Conservation (phyloP, 1,284 basidiomycete species). For the Trichosporon sp. region DNA sequence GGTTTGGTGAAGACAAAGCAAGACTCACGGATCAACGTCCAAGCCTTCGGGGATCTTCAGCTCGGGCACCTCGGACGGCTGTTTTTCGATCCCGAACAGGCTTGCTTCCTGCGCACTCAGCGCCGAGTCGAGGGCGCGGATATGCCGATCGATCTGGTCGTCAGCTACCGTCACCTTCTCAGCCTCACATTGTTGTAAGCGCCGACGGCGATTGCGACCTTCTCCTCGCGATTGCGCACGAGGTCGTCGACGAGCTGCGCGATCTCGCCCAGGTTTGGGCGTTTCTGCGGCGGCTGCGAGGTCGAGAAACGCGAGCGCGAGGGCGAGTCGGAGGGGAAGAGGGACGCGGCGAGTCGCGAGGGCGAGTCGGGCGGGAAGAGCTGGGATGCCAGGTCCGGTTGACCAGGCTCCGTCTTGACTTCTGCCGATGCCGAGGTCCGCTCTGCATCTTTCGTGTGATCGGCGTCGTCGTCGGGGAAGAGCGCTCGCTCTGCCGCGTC, state of each 20-base stretch:
- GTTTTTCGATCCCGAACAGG: conserved; percentile 44
- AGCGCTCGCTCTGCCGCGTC: conserved; percentile 8
- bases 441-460: no score
- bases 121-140: conserved; percentile 60
- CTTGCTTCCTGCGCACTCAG: conserved; percentile 51
- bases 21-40: conserved; percentile 16
- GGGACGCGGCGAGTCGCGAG: background rate
- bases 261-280: conserved; percentile 46
- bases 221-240: conserved; percentile 58
- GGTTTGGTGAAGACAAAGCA: no score
- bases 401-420: conserved; percentile 8
- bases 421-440: background rate
- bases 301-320: background rate
- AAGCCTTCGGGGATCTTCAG: conserved; percentile 20
- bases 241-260: conserved; percentile 49
- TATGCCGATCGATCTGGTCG: conserved; percentile 58
- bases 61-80: conserved; percentile 34
- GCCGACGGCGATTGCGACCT: conserved; percentile 59
- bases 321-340: background rate
- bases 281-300: background rate
- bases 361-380: conserved; percentile 14
- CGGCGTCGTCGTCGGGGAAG: conserved; percentile 17
- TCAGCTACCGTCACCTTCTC: background rate
- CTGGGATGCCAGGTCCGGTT: background rate
- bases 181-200: conserved; percentile 57